Evolutionary conservation across 257 asterid genomes (phyloP).

Genomic region (Paulownia fortunei): DNA sequence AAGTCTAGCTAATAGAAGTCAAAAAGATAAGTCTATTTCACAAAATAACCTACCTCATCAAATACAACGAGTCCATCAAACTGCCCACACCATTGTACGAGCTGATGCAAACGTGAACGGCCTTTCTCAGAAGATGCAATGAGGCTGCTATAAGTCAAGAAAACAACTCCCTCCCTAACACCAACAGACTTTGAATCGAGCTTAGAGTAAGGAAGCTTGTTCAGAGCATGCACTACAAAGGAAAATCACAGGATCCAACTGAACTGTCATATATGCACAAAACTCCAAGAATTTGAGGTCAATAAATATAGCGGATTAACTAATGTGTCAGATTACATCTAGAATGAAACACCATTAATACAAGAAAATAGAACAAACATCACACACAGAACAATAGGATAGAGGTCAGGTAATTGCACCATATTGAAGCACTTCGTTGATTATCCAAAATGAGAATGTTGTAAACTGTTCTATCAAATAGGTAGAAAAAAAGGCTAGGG

Average conservation of each 20-base stretch:
- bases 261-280: constrained; percentile 30
- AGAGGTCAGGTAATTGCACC: neutral
- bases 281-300: constrained; percentile 18
- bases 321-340: neutral
- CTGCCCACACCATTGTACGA: constrained; percentile 93
- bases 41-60: constrained; percentile 75
- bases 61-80: constrained; percentile 86
- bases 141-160: constrained; percentile 96
- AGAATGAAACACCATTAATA: constrained; percentile 11
- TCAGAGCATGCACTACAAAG: constrained; percentile 91
- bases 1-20: constrained; percentile 29
- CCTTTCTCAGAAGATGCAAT: constrained; percentile 99
- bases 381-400: neutral
- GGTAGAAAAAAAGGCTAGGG: neutral
- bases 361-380: constrained; percentile 24
- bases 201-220: constrained; percentile 98
- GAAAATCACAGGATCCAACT: constrained; percentile 30
- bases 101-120: constrained; percentile 91
- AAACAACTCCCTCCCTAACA: constrained; percentile 88
- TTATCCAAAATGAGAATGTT: neutral
- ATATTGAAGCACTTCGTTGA: neutral
- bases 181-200: constrained; percentile 92
- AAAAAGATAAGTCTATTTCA: constrained; percentile 16
- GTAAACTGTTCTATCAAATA: neutral
- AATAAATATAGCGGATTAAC: neutral